A percentile compares a stretch with the other conserved stretches of the same genome.
These are phyloP conservation scores for Russula ochroleuca DNA, from an alignment of 768 basidiomycete genomes.

Conservation along the genomic window DNA sequence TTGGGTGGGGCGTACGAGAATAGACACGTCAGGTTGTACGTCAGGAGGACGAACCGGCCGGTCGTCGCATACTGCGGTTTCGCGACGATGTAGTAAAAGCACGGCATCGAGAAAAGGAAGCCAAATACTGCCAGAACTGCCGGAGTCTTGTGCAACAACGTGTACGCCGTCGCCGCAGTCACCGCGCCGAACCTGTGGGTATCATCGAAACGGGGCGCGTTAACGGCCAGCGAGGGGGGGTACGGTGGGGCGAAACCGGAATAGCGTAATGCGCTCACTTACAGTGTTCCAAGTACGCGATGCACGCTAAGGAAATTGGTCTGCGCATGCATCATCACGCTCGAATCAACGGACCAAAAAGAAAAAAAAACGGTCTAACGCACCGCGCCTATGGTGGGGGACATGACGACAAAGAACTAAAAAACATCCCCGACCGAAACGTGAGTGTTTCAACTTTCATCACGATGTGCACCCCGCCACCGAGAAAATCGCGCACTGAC, in stretches of 20 bases:
- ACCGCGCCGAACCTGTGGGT: constrained; percentile 64
- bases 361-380: constrained; percentile 34
- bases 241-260: too few species aligned
- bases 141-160: constrained; percentile 71
- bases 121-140: constrained; percentile 76
- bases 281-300: constrained; percentile 84
- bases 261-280: constrained; percentile 42
- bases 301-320: constrained; percentile 84
- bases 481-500: constrained; percentile 41
- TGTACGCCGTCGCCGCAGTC: constrained; percentile 68
- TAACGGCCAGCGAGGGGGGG: not conserved
- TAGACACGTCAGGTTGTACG: constrained; percentile 82
- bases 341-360: constrained; percentile 14
- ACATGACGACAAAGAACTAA: constrained; percentile 87
- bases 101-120: constrained; percentile 86
- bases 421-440: not conserved
- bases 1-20: constrained; percentile 35
- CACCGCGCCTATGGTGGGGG: constrained; percentile 83
- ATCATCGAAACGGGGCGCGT: constrained; percentile 9
- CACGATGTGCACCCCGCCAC: not conserved
- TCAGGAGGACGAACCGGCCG: constrained; percentile 76
- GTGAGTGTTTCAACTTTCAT: not conserved
- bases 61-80: constrained; percentile 72
- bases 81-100: constrained; percentile 85
- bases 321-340: constrained; percentile 36